These are phyloP conservation scores for Cercophora scortea DNA, from an alignment of 495 filamentous ascomycete genomes.

Conservation along the genomic window DNA sequence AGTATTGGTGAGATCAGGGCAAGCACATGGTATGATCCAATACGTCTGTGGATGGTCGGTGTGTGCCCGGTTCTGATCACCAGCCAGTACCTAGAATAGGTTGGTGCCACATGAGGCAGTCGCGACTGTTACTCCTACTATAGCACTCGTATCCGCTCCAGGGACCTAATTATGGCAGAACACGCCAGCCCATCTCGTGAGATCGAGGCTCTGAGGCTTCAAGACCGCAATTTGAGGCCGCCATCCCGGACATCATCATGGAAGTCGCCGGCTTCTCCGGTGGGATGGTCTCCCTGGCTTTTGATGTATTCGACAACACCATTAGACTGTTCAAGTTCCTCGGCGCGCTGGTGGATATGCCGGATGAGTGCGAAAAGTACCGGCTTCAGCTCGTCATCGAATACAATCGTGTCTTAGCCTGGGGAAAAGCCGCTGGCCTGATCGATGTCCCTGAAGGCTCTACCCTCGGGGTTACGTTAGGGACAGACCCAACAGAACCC, in stretches of 20 bases:
- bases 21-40: too few species aligned
- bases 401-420: slow-evolving; percentile 26
- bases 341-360: slow-evolving; percentile 24
- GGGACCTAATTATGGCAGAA: too few species aligned
- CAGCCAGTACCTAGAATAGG: too few species aligned
- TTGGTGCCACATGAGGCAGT: too few species aligned
- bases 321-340: slow-evolving; percentile 26
- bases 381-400: slow-evolving; percentile 27
- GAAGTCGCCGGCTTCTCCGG: slow-evolving; percentile 7
- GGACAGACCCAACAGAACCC: slow-evolving; percentile 20
- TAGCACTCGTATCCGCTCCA: too few species aligned
- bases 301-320: slow-evolving; percentile 24
- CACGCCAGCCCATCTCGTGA: too few species aligned
- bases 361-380: slow-evolving; percentile 22
- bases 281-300: slow-evolving; percentile 19
- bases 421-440: slow-evolving; percentile 24
- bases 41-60: too few species aligned
- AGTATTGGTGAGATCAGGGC: too few species aligned
- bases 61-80: too few species aligned
- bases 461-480: slow-evolving; percentile 13
- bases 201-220: too few species aligned
- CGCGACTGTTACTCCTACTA: too few species aligned
- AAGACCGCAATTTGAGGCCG: too few species aligned
- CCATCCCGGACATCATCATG: slow-evolving; percentile 1
- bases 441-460: slow-evolving; percentile 21